These are phyloP conservation scores for Xanthoceras sorbifolium DNA, from an alignment of 345 rosid species.

Conservation along the genomic window DNA sequence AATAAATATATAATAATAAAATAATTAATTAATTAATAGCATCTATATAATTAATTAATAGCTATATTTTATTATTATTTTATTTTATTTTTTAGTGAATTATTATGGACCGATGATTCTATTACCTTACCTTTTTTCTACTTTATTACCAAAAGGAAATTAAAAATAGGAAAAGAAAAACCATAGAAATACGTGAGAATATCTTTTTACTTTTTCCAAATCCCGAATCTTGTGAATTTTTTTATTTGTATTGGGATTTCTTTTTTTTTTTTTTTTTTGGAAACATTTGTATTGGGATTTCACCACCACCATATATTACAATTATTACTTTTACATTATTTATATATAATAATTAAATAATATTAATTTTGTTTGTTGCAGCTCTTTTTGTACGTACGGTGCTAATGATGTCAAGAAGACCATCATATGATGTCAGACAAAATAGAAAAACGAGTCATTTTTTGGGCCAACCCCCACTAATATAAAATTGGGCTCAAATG, in stretches of 20 bases:
- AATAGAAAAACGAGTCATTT: background rate
- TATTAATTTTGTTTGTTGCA: background rate
- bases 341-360: background rate
- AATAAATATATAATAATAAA: no score
- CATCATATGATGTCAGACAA: background rate
- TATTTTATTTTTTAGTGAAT: no score
- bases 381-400: background rate
- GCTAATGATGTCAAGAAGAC: background rate
- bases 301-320: background rate
- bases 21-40: background rate
- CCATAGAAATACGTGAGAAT: conserved; percentile 37
- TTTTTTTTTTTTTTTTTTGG: no score
- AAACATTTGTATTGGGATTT: conserved; percentile 15
- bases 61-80: background rate
- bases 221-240: conserved; percentile 26
- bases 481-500: background rate
- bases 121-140: background rate
- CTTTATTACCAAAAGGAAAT: conserved; percentile 8
- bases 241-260: conserved; percentile 10
- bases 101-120: background rate
- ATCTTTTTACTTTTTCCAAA: conserved; percentile 34
- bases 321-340: background rate
- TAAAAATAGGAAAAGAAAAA: conserved; percentile 10
- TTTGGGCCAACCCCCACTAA: background rate
- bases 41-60: background rate